Percentiles rank a stretch among this genome's conserved stretches.
phyloP scores from a whole-genome alignment of 2,329 filamentous ascomycete genomes.

The Aspergillus pseudonomiae region DNA sequence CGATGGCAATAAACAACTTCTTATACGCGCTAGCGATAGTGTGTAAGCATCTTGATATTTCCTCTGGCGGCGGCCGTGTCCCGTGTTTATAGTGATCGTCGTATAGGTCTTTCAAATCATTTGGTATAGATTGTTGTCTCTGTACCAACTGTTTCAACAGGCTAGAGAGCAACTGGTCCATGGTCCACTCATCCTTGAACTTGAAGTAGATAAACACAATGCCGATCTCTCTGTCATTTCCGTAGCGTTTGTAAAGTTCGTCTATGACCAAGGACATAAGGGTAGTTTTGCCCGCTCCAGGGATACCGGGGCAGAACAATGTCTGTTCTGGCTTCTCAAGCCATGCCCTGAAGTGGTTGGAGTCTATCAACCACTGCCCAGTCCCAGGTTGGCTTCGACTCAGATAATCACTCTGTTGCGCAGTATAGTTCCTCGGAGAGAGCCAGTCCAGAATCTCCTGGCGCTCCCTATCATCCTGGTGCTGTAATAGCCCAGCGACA shows the following conservation, averaged over 20 bases:
- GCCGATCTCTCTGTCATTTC: not conserved
- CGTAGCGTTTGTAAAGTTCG: not conserved
- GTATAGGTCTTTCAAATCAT: not conserved
- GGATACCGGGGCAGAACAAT: slow-evolving; percentile 21
- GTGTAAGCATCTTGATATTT: not conserved
- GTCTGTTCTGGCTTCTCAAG: not conserved
- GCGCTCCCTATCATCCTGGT: not conserved
- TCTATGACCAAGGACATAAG: slow-evolving; percentile 14
- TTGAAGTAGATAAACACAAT: not conserved
- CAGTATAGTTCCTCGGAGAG: not conserved
- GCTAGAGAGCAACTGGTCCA: not conserved
- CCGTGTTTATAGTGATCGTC: not conserved
- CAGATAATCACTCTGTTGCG: not conserved
- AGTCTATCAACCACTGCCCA: not conserved
- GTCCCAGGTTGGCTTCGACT: not conserved
- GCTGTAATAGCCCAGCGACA: not conserved
- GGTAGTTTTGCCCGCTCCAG: slow-evolving; percentile 24
- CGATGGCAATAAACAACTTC: not conserved
- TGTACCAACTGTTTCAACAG: not conserved
- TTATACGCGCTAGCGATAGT: not conserved
- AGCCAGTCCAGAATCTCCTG: not conserved
- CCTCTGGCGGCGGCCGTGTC: not conserved
- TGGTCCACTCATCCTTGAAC: not conserved
- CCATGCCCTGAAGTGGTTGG: not conserved
- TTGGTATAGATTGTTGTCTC: not conserved